Conservation (phyloP, 2,329 filamentous ascomycete genomes). For the Botrytis cinerea region DNA sequence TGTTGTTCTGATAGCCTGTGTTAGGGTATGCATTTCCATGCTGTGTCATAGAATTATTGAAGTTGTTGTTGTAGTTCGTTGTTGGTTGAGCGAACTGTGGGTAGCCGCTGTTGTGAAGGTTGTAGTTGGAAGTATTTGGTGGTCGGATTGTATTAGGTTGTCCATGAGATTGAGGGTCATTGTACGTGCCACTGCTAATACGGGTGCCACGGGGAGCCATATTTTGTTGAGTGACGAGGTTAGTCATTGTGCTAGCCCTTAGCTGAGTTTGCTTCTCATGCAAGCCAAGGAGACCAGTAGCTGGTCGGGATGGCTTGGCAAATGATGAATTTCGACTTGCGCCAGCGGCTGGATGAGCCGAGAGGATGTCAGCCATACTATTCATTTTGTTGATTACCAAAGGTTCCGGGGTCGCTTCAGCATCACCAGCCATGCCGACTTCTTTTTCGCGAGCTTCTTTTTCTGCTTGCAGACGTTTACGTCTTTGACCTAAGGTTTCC, state of each 20-base stretch:
- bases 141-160: constrained; percentile 31
- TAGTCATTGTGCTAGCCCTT: constrained; percentile 36
- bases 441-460: constrained; percentile 63
- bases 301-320: constrained; percentile 30
- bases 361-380: constrained; percentile 50
- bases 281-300: constrained; percentile 38
- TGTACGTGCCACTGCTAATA: constrained; percentile 33
- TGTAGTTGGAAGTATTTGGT: constrained; percentile 25
- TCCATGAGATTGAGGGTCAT: constrained; percentile 28
- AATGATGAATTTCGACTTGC: constrained; percentile 28
- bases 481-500: constrained; percentile 77
- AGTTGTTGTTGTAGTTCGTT: constrained; percentile 26
- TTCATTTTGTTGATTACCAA: constrained; percentile 43
- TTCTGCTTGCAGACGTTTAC: constrained; percentile 70
- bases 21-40: constrained; percentile 35
- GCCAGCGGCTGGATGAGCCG: constrained; percentile 51
- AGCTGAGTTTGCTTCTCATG: constrained; percentile 37
- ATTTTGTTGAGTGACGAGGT: constrained; percentile 30
- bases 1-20: constrained; percentile 27
- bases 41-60: constrained; percentile 31
- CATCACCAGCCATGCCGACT: constrained; percentile 43
- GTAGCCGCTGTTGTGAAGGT: constrained; percentile 25
- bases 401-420: constrained; percentile 23
- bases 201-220: constrained; percentile 26
- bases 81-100: constrained; percentile 36